A percentile compares a stretch with the other conserved stretches of the same genome.
Evolutionary conservation across 169 alveolate species (phyloP).

Genomic region (Eimeria tenella): DNA sequence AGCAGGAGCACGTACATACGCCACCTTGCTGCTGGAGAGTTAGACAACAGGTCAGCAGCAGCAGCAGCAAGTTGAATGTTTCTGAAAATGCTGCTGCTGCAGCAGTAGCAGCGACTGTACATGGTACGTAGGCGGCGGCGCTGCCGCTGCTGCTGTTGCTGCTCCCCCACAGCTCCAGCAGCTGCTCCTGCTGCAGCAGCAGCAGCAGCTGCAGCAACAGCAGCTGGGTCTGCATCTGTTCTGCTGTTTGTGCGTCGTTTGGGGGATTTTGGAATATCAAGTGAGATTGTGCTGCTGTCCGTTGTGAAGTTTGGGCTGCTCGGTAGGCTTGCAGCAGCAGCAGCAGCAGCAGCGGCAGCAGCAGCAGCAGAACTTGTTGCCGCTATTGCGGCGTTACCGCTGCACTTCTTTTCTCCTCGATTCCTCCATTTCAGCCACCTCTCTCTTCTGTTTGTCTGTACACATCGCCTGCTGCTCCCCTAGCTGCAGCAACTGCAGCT

Average conservation of each 20-base stretch:
- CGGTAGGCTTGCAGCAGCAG: constrained; percentile 63
- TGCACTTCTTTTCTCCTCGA: background rate
- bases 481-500: constrained; percentile 24
- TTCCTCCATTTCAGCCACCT: background rate
- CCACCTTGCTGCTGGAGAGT: background rate
- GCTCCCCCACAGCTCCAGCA: constrained; percentile 68
- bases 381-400: constrained; percentile 57
- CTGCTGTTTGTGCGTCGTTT: constrained; percentile 51
- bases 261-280: constrained; percentile 27
- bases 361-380: constrained; percentile 47
- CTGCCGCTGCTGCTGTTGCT: constrained; percentile 55
- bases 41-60: background rate
- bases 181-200: constrained; percentile 49
- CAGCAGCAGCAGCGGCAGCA: constrained; percentile 65
- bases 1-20: constrained; percentile 3
- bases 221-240: constrained; percentile 50
- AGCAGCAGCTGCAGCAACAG: constrained; percentile 26
- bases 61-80: background rate
- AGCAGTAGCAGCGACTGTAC: background rate
- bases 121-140: constrained; percentile 36
- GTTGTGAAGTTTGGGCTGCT: background rate
- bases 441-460: constrained; percentile 1
- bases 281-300: constrained; percentile 54
- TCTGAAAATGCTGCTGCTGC: background rate
- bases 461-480: constrained; percentile 20